These are phyloP conservation scores for Bauhinia variegata DNA, from an alignment of 306 rosid genomes.

Conservation along the genomic window DNA sequence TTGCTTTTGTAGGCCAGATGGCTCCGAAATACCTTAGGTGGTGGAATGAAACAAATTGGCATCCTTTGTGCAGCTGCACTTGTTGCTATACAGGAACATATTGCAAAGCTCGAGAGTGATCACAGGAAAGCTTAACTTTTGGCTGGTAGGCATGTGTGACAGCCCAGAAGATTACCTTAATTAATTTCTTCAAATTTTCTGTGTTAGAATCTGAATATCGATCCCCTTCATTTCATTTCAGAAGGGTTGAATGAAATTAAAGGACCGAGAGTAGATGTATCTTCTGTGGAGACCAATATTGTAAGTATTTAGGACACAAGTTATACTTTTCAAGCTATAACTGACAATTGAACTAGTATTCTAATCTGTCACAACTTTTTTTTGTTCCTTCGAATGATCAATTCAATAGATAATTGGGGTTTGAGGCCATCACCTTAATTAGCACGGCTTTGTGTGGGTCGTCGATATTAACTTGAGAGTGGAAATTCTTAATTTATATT, in stretches of 20 bases:
- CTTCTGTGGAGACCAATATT: conserved; percentile 73
- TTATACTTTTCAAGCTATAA: background rate
- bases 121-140: conserved; percentile 74
- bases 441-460: too few relatives aligned
- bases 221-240: conserved; percentile 29
- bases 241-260: conserved; percentile 65
- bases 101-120: conserved; percentile 68
- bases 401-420: background rate
- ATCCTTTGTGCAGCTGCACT: conserved; percentile 87
- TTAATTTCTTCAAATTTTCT: conserved; percentile 15
- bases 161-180: conserved; percentile 5
- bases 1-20: conserved; percentile 63
- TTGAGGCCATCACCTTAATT: background rate
- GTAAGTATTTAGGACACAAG: conserved; percentile 54
- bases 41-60: conserved; percentile 95
- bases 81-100: conserved; percentile 74
- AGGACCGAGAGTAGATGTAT: conserved; percentile 57
- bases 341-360: too few relatives aligned
- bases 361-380: too few relatives aligned
- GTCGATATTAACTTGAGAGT: too few relatives aligned
- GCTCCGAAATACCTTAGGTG: conserved; percentile 87
- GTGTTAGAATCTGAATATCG: background rate
- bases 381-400: too few relatives aligned
- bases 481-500: too few relatives aligned
- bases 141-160: conserved; percentile 67